Conservation (phyloP, 768 basidiomycete species). For the Lactarius hatsudake region DNA sequence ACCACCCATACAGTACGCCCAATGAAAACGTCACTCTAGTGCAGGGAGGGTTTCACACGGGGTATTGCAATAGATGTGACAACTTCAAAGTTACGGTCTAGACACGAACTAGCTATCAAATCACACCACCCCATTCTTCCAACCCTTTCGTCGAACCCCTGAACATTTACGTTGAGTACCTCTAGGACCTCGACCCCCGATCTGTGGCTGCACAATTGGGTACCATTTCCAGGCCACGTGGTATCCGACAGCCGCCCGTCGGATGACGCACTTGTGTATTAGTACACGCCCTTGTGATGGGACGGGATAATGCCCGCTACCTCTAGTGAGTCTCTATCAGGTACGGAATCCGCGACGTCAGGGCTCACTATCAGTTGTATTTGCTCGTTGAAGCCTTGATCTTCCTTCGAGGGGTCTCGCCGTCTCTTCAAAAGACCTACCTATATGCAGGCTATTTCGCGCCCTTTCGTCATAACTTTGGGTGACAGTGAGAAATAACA, state of each 20-base stretch:
- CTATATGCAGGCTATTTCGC: background rate
- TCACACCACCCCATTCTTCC: slow-evolving; percentile 1
- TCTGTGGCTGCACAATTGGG: background rate
- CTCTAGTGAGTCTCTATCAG: slow-evolving; percentile 1
- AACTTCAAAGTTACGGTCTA: background rate
- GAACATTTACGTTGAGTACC: background rate
- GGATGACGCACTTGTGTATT: background rate
- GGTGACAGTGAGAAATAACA: background rate
- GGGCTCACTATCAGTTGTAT: background rate
- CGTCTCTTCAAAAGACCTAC: background rate
- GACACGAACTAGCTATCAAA: background rate
- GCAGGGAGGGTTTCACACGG: slow-evolving; percentile 7
- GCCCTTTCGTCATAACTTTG: background rate
- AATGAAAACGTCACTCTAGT: background rate
- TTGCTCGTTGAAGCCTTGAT: no score
- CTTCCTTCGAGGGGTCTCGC: background rate
- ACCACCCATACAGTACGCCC: background rate
- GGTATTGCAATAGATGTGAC: background rate
- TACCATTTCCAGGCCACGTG: background rate
- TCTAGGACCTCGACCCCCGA: slow-evolving; percentile 5
- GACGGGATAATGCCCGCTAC: background rate
- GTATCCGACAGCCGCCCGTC: background rate
- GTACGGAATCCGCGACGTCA: background rate
- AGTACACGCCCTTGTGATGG: no score
- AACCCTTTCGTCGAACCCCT: slow-evolving; percentile 7